Evolutionary conservation across 345 rosid genomes (phyloP), one percentile per base, ranked within the genome.

Genomic region (Physaria fendleri): DNA sequence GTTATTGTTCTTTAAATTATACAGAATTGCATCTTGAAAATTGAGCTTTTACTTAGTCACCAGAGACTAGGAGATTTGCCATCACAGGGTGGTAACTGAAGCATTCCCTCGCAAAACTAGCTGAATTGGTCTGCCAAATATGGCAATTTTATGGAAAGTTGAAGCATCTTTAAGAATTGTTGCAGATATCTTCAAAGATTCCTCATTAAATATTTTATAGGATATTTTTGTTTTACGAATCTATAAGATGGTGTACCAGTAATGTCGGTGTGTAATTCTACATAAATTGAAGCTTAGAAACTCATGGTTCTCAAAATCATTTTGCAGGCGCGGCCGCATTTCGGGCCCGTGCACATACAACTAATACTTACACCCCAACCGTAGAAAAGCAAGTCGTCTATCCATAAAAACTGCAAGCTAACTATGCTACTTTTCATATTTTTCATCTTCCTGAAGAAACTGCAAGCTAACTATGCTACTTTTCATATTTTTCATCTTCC

Each of bases 301-400:
- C 59, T 29, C 45, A 65, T 24, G 27, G 18, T 21, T 55, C 59
- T 29, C 41, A 46, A 55, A 45, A 53, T 66, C 13, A 53, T 65
- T 69, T 41, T 67, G 55, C 87, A 93, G 99, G 97, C 71, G 90
- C 99, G 6, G 96, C 99, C 61, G 95, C 99, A 58, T 90, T 93
- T 78, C 87, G 99, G 20, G 96, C 99, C 20, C 78, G 97, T 62
- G 83, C 90, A 28, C 85, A 85, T 67, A 49, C 85, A 53, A 56
- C 67, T 59, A 69, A 79, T 73, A 49, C 76, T 46, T 93, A 93
- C 76, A 76, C 83, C 68, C 48, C 84, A 18, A 79, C 78, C 0
- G 65, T 90, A 69, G 99, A 93, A 79, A 93, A n/a, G n/a, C n/a
- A n/a, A n/a, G n/a, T n/a, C n/a, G n/a, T n/a, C n/a, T n/a, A n/a